These are phyloP conservation scores for Boletales sp. DNA, from an alignment of 768 basidiomycete species.

Conservation along the genomic window DNA sequence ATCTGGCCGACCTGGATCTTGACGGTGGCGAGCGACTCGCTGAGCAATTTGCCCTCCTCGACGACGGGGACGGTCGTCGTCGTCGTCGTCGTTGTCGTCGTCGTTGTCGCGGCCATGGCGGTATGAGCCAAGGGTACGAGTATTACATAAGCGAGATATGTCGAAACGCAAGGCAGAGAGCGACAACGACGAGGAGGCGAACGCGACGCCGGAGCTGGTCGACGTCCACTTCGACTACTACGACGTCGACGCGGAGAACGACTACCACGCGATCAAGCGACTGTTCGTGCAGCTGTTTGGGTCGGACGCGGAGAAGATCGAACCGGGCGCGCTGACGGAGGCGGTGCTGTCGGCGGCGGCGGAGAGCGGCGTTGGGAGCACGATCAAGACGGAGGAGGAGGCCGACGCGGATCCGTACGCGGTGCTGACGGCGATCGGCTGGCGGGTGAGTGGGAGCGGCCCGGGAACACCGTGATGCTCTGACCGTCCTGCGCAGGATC, in stretches of 20 bases:
- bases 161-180: conserved; percentile 47
- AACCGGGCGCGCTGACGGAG: conserved; percentile 73
- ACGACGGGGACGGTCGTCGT: conserved; percentile 36
- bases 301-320: conserved; percentile 69
- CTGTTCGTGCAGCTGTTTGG: conserved; percentile 64
- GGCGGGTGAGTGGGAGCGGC: conserved; percentile 62
- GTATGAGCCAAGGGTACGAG: neutral
- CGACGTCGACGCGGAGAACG: conserved; percentile 74
- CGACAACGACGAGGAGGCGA: conserved; percentile 35
- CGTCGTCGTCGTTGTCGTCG: conserved; percentile 14
- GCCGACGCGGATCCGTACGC: conserved; percentile 72
- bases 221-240: conserved; percentile 79
- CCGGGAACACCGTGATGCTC: too few relatives aligned
- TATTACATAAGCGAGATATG: conserved; percentile 36
- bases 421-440: conserved; percentile 78
- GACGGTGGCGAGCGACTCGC: conserved; percentile 80
- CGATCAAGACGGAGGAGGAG: conserved; percentile 77
- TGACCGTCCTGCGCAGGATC: neutral
- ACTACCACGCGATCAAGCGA: conserved; percentile 84
- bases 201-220: conserved; percentile 15
- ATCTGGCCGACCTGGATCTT: conserved; percentile 93
- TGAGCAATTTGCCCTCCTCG: conserved; percentile 82
- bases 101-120: conserved; percentile 20
- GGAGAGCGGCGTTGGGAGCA: conserved; percentile 79
- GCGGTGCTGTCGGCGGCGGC: conserved; percentile 69